These are phyloP conservation scores for Sporothrix brasiliensis DNA, from an alignment of 2,329 filamentous ascomycete species.

Conservation along the genomic window DNA sequence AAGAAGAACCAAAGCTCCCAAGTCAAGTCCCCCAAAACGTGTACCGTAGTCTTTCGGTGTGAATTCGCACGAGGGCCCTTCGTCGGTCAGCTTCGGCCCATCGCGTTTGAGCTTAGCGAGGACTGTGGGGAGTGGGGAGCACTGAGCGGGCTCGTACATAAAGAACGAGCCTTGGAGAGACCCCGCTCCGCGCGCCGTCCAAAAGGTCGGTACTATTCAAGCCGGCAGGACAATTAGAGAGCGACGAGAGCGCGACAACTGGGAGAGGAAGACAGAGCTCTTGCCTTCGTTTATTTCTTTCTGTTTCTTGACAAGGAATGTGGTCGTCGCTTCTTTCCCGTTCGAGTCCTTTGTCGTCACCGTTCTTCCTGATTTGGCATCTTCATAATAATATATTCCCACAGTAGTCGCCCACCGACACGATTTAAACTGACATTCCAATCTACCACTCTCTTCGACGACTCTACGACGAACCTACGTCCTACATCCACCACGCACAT, in stretches of 20 bases:
- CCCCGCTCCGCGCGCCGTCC: slow-evolving; percentile 11
- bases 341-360: too few relatives aligned
- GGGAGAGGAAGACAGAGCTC: neutral
- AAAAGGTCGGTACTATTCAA: slow-evolving; percentile 1
- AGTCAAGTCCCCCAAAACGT: too few relatives aligned
- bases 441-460: neutral
- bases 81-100: neutral
- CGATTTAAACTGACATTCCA: neutral
- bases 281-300: neutral
- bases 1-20: too few relatives aligned
- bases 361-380: too few relatives aligned
- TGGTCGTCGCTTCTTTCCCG: too few relatives aligned
- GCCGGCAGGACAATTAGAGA: neutral
- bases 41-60: neutral
- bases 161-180: neutral
- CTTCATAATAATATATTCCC: too few relatives aligned
- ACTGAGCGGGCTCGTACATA: neutral
- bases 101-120: neutral
- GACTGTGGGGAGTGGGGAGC: slow-evolving; percentile 15
- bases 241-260: slow-evolving; percentile 1
- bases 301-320: too few relatives aligned
- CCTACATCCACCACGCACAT: slow-evolving; percentile 5
- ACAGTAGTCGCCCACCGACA: too few relatives aligned
- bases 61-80: slow-evolving; percentile 17
- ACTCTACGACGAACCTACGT: neutral